Evolutionary conservation across 2,329 filamentous ascomycete genomes (phyloP), one percentile per base, ranked within the genome.

Genomic region (Hypoxylon sp.): DNA sequence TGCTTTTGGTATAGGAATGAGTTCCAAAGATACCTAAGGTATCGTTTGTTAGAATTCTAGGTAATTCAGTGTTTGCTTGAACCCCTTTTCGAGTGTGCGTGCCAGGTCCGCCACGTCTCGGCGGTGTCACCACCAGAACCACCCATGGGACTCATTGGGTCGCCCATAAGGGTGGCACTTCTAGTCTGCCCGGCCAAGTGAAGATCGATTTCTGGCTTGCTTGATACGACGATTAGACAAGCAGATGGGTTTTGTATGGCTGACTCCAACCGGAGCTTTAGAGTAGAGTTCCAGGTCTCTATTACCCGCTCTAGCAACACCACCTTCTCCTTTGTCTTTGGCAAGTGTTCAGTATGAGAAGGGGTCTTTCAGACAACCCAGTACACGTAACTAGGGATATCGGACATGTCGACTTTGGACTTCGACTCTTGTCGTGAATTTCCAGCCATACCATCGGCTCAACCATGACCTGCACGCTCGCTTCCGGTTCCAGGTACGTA

Each of bases 91-190:
- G 17, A 72, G 55, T 17, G 60, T 64, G 3, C 6, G 35, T 35
- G 68, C 68, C 24, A 72, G 37, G 41, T 71, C 67, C 11, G 66
- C 69, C 5, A 67, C 68, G 29, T 64, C 67, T 17, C 48, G 56
- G 70, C 69, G 8, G 66, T 71, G 58, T 71, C 69, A 7, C 61
- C 70, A 15, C 70, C 68, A 2, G 67, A 65, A 10, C 68, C 69
- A 21, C 70, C 69, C 69, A 71, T 72, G 4, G 69, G 68, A 48
- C 69, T 72, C 69, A 72, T 72, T 1, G 67, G 13, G 35, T 69
- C 67, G 2, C 67, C 68, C 18, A 71, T 55, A 2, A 72, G 62
- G 3, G 65, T 70, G 13, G 70, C 64, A 5, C 29, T 55, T 13
- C 45, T 49, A 4, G 61, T 50, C 26, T 60, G 60, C 3, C 17